These are phyloP conservation scores for Geranomyces michiganensis DNA, from an alignment of 192 early-diverging fungal species.

Conservation along the genomic window DNA sequence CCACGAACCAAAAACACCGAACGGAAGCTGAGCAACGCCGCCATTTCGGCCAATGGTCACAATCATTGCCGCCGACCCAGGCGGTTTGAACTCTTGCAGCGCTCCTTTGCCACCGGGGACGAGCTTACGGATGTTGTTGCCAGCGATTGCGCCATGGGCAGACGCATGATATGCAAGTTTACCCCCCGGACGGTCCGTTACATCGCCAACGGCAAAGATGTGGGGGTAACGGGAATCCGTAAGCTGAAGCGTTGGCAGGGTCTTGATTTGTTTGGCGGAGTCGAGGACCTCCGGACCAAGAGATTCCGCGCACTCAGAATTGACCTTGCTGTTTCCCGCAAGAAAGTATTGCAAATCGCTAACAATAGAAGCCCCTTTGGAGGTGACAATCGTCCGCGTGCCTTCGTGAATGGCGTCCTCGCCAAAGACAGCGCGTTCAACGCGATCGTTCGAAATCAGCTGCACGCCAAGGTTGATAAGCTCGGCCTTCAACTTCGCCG, in stretches of 20 bases:
- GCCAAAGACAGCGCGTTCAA: slow-evolving; percentile 15
- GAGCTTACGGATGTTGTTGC: slow-evolving; percentile 35
- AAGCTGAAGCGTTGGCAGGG: slow-evolving; percentile 73
- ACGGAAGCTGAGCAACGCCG: slow-evolving; percentile 36
- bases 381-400: slow-evolving; percentile 48
- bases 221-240: slow-evolving; percentile 54
- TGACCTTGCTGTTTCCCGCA: slow-evolving; percentile 72
- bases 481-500: slow-evolving; percentile 20
- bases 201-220: slow-evolving; percentile 79
- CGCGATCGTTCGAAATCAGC: slow-evolving; percentile 54
- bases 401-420: slow-evolving; percentile 9
- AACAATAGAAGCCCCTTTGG: slow-evolving; percentile 45
- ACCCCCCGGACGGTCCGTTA: slow-evolving; percentile 50
- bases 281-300: slow-evolving; percentile 59
- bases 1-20: slow-evolving; percentile 9
- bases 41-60: slow-evolving; percentile 37
- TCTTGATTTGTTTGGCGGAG: slow-evolving; percentile 61
- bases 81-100: slow-evolving; percentile 3
- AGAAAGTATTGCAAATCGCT: slow-evolving; percentile 70
- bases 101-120: slow-evolving; percentile 10
- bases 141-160: slow-evolving; percentile 25
- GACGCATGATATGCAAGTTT: slow-evolving; percentile 22
- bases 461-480: slow-evolving; percentile 45
- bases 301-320: slow-evolving; percentile 62
- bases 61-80: slow-evolving; percentile 3